These are phyloP conservation scores for Phytophthora colocasiae DNA, from an alignment of 352 stramenopile genomes.

Conservation along the genomic window DNA sequence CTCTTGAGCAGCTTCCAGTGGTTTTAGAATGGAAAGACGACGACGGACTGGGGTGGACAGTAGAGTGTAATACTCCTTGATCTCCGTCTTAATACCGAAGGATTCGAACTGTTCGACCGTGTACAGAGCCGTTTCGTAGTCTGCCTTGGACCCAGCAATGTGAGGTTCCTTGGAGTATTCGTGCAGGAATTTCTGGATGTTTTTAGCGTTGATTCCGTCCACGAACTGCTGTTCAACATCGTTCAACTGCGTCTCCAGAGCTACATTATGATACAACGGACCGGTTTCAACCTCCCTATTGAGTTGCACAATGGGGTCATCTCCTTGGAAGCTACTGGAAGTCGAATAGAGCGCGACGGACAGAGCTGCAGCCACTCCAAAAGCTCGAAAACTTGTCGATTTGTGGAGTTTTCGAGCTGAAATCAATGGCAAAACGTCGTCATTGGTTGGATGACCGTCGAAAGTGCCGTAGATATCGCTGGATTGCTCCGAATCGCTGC, in stretches of 20 bases:
- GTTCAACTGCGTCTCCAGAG: slow-evolving; percentile 27
- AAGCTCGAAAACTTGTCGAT: slow-evolving; percentile 24
- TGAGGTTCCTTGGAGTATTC: slow-evolving; percentile 59
- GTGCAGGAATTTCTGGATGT: slow-evolving; percentile 53
- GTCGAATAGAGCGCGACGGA: slow-evolving; percentile 26
- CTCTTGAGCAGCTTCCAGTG: slow-evolving; percentile 34
- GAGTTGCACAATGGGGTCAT: slow-evolving; percentile 10
- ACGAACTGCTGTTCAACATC: slow-evolving; percentile 40
- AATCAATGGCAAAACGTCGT: background rate
- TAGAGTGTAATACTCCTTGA: slow-evolving; percentile 72
- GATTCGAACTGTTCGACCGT: slow-evolving; percentile 55
- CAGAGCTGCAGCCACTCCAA: slow-evolving; percentile 42
- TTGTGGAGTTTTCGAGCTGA: background rate
- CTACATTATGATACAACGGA: slow-evolving; percentile 24
- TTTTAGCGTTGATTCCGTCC: slow-evolving; percentile 31
- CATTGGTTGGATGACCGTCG: slow-evolving; percentile 22
- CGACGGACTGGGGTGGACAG: slow-evolving; percentile 66
- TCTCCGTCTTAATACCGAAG: slow-evolving; percentile 66
- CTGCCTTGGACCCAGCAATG: slow-evolving; percentile 45
- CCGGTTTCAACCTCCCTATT: slow-evolving; percentile 2
- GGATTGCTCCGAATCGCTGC: slow-evolving; percentile 25
- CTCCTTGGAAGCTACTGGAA: slow-evolving; percentile 13
- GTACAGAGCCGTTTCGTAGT: slow-evolving; percentile 65
- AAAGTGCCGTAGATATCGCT: slow-evolving; percentile 63
- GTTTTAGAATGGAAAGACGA: slow-evolving; percentile 49